Evolutionary conservation across 306 rosid species (phyloP).

Genomic region (Alnus rubra): DNA sequence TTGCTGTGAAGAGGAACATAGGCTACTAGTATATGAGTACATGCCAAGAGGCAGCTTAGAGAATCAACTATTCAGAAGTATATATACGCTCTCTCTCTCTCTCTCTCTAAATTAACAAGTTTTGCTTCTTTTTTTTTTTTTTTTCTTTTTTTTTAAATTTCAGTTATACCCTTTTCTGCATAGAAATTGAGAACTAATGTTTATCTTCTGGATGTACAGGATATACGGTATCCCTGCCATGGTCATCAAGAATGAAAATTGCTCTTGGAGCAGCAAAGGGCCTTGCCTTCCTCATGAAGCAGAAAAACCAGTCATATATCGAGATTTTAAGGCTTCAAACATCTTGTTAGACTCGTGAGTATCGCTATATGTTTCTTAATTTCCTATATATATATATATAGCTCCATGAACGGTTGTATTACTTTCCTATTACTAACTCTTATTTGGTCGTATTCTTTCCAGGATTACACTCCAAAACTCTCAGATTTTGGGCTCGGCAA

Average conservation of each 20-base stretch:
- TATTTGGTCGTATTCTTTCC: slow-evolving; percentile 1
- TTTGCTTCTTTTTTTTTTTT: neutral
- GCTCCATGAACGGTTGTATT: neutral
- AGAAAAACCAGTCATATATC: slow-evolving; percentile 79
- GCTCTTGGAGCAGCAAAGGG: slow-evolving; percentile 97
- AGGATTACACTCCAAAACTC: slow-evolving; percentile 83
- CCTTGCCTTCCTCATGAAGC: slow-evolving; percentile 80
- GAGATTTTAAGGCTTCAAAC: slow-evolving; percentile 94
- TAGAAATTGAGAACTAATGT: slow-evolving; percentile 7
- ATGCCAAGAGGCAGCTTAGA: slow-evolving; percentile 98
- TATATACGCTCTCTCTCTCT: slow-evolving; percentile 2
- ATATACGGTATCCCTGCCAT: slow-evolving; percentile 67
- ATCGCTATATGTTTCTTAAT: neutral
- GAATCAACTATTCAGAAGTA: slow-evolving; percentile 91
- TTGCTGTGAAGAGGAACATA: slow-evolving; percentile 91
- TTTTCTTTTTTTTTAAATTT: neutral
- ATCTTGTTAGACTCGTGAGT: slow-evolving; percentile 79
- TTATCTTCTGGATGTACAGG: slow-evolving; percentile 40
- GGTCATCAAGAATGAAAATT: slow-evolving; percentile 97
- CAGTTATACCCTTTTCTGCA: neutral
- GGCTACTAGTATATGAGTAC: slow-evolving; percentile 79
- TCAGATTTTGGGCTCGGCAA: slow-evolving; percentile 98
- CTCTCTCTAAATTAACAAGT: neutral
- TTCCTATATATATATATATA: neutral
- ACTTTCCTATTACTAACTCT: neutral